Conservation (phyloP, 371 early-diverging fungal species). For the Mortierella sp. region DNA sequence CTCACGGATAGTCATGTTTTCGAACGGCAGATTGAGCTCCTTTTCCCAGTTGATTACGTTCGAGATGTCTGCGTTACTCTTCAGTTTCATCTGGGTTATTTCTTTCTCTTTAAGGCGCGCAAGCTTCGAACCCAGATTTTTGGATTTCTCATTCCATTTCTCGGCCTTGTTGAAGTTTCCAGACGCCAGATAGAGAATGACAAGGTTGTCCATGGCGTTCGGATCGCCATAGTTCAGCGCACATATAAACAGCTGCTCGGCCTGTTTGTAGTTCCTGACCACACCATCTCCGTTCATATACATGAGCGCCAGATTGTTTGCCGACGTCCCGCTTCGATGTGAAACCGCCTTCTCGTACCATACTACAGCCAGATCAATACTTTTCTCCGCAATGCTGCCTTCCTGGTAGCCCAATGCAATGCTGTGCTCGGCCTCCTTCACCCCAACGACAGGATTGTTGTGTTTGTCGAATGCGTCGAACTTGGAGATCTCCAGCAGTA, state of each 20-base stretch:
- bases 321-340: constrained; percentile 34
- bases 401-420: constrained; percentile 40
- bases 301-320: constrained; percentile 39
- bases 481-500: constrained; percentile 37
- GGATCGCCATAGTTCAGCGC: constrained; percentile 45
- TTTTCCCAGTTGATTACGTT: constrained; percentile 37
- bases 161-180: constrained; percentile 45
- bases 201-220: constrained; percentile 44
- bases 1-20: constrained; percentile 43
- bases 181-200: constrained; percentile 27
- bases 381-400: constrained; percentile 41
- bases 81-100: constrained; percentile 26
- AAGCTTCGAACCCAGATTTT: constrained; percentile 32
- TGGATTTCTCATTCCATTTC: constrained; percentile 44
- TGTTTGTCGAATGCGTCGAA: constrained; percentile 43
- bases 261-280: constrained; percentile 34
- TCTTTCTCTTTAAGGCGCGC: constrained; percentile 31
- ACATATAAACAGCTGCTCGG: constrained; percentile 39
- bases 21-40: constrained; percentile 40
- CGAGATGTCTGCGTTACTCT: constrained; percentile 35
- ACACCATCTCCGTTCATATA: constrained; percentile 43
- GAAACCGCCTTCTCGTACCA: constrained; percentile 41
- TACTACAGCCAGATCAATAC: constrained; percentile 35
- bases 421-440: constrained; percentile 37
- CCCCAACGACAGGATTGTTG: constrained; percentile 37